Evolutionary conservation across 495 filamentous ascomycete genomes (phyloP).

Genomic region (Lichenothelia convexa): DNA sequence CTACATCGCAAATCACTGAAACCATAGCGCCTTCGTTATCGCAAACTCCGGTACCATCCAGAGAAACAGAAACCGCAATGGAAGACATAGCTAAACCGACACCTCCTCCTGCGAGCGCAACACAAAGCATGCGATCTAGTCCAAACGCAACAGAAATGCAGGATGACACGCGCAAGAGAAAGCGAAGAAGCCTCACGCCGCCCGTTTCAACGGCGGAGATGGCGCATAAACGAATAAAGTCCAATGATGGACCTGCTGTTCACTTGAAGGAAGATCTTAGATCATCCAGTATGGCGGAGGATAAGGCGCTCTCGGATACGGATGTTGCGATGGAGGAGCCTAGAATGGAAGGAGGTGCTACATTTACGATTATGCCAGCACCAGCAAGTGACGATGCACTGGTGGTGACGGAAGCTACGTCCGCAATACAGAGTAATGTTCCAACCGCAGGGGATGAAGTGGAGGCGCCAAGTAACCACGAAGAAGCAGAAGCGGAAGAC

Average conservation of each 20-base stretch:
- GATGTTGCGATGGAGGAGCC: not conserved
- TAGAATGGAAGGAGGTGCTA: not conserved
- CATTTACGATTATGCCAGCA: slow-evolving; percentile 2
- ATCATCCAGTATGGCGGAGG: no score
- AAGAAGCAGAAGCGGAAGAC: not conserved
- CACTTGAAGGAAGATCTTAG: slow-evolving; percentile 5
- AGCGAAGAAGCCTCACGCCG: slow-evolving; percentile 18
- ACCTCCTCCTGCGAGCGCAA: no score
- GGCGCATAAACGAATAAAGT: slow-evolving; percentile 16
- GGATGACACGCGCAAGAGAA: slow-evolving; percentile 22
- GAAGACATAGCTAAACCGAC: no score
- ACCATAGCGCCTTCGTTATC: not conserved
- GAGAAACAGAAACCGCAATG: no score
- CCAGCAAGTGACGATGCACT: slow-evolving; percentile 9
- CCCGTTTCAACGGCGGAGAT: slow-evolving; percentile 11
- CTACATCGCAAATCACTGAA: not conserved
- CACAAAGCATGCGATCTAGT: no score
- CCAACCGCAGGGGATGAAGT: not conserved
- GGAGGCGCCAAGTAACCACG: not conserved
- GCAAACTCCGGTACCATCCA: no score
- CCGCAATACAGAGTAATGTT: not conserved
- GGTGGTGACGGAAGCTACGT: not conserved
- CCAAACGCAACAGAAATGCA: no score
- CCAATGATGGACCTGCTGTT: slow-evolving; percentile 2
- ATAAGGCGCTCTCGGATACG: slow-evolving; percentile 3